These are phyloP conservation scores for Ceratobasidium sp. DNA, from an alignment of 1,284 basidiomycete species.

Conservation along the genomic window DNA sequence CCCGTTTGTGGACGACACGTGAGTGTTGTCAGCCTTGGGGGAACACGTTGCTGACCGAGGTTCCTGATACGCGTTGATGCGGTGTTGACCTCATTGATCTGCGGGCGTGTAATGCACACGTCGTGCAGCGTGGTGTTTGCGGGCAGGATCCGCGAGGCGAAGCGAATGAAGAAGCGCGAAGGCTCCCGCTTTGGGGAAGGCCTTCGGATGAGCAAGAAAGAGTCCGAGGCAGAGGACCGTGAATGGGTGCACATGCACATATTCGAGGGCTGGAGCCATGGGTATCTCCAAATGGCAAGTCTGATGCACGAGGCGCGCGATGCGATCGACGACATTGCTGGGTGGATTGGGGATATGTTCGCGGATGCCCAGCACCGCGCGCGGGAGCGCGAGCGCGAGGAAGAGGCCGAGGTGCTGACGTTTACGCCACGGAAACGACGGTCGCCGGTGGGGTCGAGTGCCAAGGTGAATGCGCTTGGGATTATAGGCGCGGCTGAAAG, in stretches of 20 bases:
- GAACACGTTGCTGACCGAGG: conserved; percentile 17
- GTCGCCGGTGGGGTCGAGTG: conserved; percentile 35
- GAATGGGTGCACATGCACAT: conserved; percentile 96
- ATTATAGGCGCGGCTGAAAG: conserved; percentile 14
- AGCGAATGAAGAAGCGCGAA: conserved; percentile 55
- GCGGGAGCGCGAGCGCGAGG: conserved; percentile 38
- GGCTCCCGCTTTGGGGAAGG: conserved; percentile 50
- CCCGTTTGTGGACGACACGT: conserved; percentile 92
- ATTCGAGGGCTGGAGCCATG: conserved; percentile 91
- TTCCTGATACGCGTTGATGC: conserved; percentile 17
- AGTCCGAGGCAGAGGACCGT: conserved; percentile 73
- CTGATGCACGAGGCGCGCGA: conserved; percentile 83
- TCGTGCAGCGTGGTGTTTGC: conserved; percentile 77
- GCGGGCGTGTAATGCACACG: conserved; percentile 10
- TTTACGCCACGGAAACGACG: conserved; percentile 67
- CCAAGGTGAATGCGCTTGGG: conserved; percentile 17
- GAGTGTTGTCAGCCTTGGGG: not conserved
- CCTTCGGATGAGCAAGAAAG: conserved; percentile 58
- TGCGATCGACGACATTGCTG: conserved; percentile 87
- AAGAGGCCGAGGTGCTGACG: conserved; percentile 57
- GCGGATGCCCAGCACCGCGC: conserved; percentile 46
- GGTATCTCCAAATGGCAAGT: conserved; percentile 91
- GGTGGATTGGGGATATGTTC: conserved; percentile 89
- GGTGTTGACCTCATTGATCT: not conserved
- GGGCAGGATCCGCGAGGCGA: conserved; percentile 90